Percentiles rank a stretch among this genome's conserved stretches.
Conservation (phyloP, 768 basidiomycete species). For the Hygrocybe coccinea region DNA sequence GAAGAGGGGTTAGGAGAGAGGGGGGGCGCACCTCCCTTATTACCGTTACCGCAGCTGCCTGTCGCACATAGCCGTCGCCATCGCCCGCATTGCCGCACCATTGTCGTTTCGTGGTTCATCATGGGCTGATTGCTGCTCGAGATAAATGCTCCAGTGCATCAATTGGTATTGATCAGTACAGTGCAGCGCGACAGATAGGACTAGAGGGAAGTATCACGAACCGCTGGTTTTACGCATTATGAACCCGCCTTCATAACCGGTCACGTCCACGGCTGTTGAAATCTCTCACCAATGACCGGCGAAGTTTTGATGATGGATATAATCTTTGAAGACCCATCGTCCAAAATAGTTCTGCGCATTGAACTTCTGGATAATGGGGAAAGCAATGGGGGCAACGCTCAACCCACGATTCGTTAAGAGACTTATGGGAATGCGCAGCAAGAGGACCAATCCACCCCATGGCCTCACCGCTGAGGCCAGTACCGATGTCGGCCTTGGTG, state of each 20-base stretch:
- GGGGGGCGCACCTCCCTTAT: too few species aligned
- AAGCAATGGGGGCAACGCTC: not conserved
- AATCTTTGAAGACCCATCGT: conserved; percentile 50
- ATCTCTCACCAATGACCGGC: conserved; percentile 55
- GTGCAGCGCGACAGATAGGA: not conserved
- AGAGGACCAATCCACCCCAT: conserved; percentile 48
- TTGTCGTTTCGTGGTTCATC: too few species aligned
- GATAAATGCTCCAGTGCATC: not conserved
- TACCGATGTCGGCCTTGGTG: too few species aligned
- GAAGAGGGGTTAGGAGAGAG: too few species aligned
- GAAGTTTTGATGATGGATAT: conserved; percentile 45
- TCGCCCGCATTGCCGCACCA: too few species aligned
- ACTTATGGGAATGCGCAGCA: conserved; percentile 44
- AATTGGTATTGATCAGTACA: not conserved
- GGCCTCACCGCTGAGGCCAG: too few species aligned
- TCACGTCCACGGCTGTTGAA: conserved; percentile 31
- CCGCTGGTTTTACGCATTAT: conserved; percentile 32
- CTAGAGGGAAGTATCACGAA: not conserved
- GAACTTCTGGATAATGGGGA: conserved; percentile 27
- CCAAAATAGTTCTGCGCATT: conserved; percentile 30
- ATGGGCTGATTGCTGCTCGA: not conserved
- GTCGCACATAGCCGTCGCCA: too few species aligned
- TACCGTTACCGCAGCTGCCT: too few species aligned
- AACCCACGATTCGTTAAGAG: not conserved
- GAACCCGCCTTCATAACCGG: conserved; percentile 51